Percentiles rank a stretch among this genome's conserved stretches.
phyloP scores from a whole-genome alignment of 352 stramenopile genomes.

The Pythium diclinum region DNA sequence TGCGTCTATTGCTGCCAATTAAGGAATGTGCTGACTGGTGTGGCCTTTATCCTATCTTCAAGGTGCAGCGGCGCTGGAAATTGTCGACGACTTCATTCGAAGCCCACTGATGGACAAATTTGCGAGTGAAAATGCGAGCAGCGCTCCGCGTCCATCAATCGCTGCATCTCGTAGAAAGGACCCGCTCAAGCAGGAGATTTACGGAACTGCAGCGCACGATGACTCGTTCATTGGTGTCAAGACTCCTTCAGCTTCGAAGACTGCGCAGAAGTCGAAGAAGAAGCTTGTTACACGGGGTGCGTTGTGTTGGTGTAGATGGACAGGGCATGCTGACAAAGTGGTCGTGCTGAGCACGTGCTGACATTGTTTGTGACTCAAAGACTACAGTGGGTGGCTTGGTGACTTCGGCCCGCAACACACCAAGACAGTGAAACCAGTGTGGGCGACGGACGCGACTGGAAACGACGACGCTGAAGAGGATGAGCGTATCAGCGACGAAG shows the following conservation, averaged over 20 bases:
- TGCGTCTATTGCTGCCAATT: neutral
- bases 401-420: constrained; percentile 74
- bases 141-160: neutral
- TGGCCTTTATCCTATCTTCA: neutral
- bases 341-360: neutral
- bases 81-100: constrained; percentile 76
- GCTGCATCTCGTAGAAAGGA: constrained; percentile 22
- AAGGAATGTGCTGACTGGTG: neutral
- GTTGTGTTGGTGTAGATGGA: neutral
- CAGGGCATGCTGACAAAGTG: neutral
- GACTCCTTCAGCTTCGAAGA: neutral
- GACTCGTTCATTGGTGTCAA: constrained; percentile 51
- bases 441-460: constrained; percentile 28
- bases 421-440: constrained; percentile 58
- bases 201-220: constrained; percentile 41
- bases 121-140: constrained; percentile 15
- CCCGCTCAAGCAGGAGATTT: constrained; percentile 60
- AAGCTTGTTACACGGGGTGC: neutral
- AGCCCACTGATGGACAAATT: constrained; percentile 76
- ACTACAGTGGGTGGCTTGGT: constrained; percentile 71
- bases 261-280: neutral
- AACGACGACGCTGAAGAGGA: neutral
- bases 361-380: constrained; percentile 22
- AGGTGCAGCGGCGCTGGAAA: constrained; percentile 77
- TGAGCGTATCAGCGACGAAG: constrained; percentile 1